A percentile compares a stretch with the other conserved stretches of the same genome.
Evolutionary conservation across 2,329 filamentous ascomycete genomes (phyloP).

Genomic region (Harringtonia aguacate): DNA sequence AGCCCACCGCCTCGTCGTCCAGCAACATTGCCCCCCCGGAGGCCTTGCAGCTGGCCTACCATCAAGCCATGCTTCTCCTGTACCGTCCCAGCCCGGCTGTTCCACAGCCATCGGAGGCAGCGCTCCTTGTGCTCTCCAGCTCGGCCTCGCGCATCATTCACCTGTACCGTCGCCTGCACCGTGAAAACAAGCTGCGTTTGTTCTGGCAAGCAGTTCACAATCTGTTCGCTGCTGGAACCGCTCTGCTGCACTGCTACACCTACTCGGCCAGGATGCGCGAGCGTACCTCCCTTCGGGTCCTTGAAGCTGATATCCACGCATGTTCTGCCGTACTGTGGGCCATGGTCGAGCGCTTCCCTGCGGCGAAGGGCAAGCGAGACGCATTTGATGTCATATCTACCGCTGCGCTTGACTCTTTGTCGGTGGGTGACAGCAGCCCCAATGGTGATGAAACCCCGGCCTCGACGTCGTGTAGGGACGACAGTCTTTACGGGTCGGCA

Average conservation of each 20-base stretch:
- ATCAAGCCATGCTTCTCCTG: constrained; percentile 2
- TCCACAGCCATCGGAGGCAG: background rate
- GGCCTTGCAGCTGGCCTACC: background rate
- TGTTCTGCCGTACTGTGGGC: constrained; percentile 14
- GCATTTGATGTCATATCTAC: constrained; percentile 2
- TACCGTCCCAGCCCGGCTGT: constrained; percentile 6
- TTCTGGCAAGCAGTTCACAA: constrained; percentile 8
- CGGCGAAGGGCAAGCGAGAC: constrained; percentile 13
- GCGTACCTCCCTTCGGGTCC: background rate
- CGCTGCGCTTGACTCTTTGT: background rate
- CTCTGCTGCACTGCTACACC: constrained; percentile 4
- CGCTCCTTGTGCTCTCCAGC: background rate
- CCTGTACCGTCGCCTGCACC: constrained; percentile 6
- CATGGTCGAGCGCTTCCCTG: constrained; percentile 14
- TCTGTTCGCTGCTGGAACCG: constrained; percentile 6
- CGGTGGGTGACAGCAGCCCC: background rate
- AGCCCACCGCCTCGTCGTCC: background rate
- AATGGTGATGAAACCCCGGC: no score
- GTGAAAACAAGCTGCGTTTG: constrained; percentile 5
- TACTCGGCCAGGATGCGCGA: constrained; percentile 1
- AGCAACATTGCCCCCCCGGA: background rate
- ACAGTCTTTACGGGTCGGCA: no score
- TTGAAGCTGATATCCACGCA: constrained; percentile 4
- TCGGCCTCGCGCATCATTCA: background rate
- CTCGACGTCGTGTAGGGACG: no score